Conservation (phyloP, 1,139 yeast genomes). For the Meyerozyma smithsonii region DNA sequence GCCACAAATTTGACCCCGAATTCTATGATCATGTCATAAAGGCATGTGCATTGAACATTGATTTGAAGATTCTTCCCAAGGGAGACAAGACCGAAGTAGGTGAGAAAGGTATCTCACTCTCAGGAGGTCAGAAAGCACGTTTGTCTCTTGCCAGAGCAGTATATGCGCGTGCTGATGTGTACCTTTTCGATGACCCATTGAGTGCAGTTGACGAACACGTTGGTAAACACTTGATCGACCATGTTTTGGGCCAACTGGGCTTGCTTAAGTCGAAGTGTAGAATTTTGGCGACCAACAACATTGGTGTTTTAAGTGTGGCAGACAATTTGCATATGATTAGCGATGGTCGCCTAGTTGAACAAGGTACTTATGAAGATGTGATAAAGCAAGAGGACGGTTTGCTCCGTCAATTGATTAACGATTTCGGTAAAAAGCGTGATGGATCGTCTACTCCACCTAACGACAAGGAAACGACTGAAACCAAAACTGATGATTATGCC, state of each 20-base stretch:
- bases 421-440: slow-evolving; percentile 60
- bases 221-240: slow-evolving; percentile 74
- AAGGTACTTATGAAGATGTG: slow-evolving; percentile 62
- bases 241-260: slow-evolving; percentile 80
- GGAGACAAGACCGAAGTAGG: slow-evolving; percentile 94
- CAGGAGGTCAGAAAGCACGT: slow-evolving; percentile 98
- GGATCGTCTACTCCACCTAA: slow-evolving; percentile 13
- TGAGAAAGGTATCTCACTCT: slow-evolving; percentile 91
- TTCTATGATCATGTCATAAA: slow-evolving; percentile 75
- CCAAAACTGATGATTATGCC: slow-evolving; percentile 15
- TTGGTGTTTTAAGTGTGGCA: slow-evolving; percentile 79
- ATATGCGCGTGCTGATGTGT: slow-evolving; percentile 89
- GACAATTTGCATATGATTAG: slow-evolving; percentile 66
- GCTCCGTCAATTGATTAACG: slow-evolving; percentile 61
- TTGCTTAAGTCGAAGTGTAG: slow-evolving; percentile 71
- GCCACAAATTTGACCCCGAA: slow-evolving; percentile 75
- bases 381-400: slow-evolving; percentile 50
- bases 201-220: slow-evolving; percentile 92
- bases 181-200: slow-evolving; percentile 85
- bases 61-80: slow-evolving; percentile 72
- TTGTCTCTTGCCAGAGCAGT: slow-evolving; percentile 92
- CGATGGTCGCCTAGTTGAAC: slow-evolving; percentile 75
- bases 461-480: slow-evolving; percentile 6
- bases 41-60: slow-evolving; percentile 83
- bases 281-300: slow-evolving; percentile 83